A percentile compares a stretch with the other conserved stretches of the same genome.
phyloP scores from a whole-genome alignment of 208 protist species.

The Crithidia expoeki region DNA sequence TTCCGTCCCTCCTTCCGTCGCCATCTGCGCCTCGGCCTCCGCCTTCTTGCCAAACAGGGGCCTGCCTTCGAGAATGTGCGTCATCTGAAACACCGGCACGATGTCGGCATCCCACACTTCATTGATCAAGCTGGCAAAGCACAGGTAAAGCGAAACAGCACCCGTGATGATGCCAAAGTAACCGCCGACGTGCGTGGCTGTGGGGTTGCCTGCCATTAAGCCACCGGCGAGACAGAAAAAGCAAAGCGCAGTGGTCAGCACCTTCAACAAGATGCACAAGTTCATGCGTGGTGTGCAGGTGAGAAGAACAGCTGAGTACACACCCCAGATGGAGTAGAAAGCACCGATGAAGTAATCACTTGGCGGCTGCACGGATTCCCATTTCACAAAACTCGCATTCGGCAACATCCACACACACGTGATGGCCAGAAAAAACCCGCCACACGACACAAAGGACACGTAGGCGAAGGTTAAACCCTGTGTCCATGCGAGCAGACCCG shows the following conservation, averaged over 20 bases:
- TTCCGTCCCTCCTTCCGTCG: not conserved
- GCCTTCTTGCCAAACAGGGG: not conserved
- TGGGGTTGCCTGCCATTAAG: conserved; percentile 20
- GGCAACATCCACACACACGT: conserved; percentile 37
- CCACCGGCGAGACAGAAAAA: conserved; percentile 15
- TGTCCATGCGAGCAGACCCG: conserved; percentile 44
- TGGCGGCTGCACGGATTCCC: not conserved
- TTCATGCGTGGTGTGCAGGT: conserved; percentile 21
- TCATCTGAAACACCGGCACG: conserved; percentile 34
- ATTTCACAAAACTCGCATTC: not conserved
- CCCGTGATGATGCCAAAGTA: conserved; percentile 50
- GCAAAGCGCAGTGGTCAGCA: conserved; percentile 8
- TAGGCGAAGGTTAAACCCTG: conserved; percentile 48
- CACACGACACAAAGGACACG: conserved; percentile 37
- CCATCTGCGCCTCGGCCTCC: not conserved
- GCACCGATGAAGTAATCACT: conserved; percentile 16
- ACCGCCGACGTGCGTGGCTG: conserved; percentile 30
- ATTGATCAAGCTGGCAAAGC: conserved; percentile 39
- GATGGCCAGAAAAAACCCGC: conserved; percentile 44
- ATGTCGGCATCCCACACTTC: conserved; percentile 38
- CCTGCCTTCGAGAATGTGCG: not conserved
- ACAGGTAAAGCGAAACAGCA: conserved; percentile 43
- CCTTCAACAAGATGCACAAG: conserved; percentile 6
- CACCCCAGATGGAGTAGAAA: conserved; percentile 19
- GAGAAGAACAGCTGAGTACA: conserved; percentile 8